These are phyloP conservation scores for Aspergillus puulaauensis DNA, from an alignment of 2,329 filamentous ascomycete genomes.

Conservation along the genomic window DNA sequence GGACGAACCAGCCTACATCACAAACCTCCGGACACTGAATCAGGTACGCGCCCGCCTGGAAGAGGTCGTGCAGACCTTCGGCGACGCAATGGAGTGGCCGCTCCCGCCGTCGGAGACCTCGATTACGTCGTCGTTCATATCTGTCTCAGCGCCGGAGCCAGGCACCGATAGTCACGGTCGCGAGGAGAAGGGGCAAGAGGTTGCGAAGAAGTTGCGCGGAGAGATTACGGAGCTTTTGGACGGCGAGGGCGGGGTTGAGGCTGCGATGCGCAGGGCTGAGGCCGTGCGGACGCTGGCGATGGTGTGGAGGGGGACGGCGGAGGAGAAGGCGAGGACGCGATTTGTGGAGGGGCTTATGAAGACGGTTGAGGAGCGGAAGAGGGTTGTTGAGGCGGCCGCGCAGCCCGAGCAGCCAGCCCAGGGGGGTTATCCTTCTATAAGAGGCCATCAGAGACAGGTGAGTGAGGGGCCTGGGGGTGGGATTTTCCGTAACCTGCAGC, in stretches of 20 bases:
- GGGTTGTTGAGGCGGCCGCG: conserved; percentile 43
- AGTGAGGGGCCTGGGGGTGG: conserved; percentile 48
- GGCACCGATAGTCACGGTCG: conserved; percentile 65
- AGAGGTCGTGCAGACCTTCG: conserved; percentile 85
- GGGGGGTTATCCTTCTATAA: conserved; percentile 1
- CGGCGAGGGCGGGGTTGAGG: conserved; percentile 64
- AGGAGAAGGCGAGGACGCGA: conserved; percentile 79
- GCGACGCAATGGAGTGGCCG: conserved; percentile 92
- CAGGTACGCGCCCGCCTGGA: conserved; percentile 83
- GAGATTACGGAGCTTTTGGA: conserved; percentile 71
- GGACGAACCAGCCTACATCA: conserved; percentile 66
- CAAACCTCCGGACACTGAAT: conserved; percentile 77
- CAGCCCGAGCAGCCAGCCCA: conserved; percentile 18
- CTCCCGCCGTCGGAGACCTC: conserved; percentile 85
- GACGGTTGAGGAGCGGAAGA: conserved; percentile 73
- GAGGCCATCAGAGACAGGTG: conserved; percentile 22
- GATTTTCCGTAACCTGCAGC: conserved; percentile 53
- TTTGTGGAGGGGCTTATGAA: conserved; percentile 81
- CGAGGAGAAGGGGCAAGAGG: conserved; percentile 83
- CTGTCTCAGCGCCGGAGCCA: conserved; percentile 80
- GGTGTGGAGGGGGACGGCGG: conserved; percentile 95
- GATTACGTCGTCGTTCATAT: conserved; percentile 80
- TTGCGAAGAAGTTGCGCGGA: conserved; percentile 62
- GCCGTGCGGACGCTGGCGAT: conserved; percentile 71
- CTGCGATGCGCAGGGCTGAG: conserved; percentile 71